Percentiles rank a stretch among this genome's conserved stretches.
Evolutionary conservation across 176 grass and related monocot genomes (phyloP).

Genomic region (Microstegium vimineum): DNA sequence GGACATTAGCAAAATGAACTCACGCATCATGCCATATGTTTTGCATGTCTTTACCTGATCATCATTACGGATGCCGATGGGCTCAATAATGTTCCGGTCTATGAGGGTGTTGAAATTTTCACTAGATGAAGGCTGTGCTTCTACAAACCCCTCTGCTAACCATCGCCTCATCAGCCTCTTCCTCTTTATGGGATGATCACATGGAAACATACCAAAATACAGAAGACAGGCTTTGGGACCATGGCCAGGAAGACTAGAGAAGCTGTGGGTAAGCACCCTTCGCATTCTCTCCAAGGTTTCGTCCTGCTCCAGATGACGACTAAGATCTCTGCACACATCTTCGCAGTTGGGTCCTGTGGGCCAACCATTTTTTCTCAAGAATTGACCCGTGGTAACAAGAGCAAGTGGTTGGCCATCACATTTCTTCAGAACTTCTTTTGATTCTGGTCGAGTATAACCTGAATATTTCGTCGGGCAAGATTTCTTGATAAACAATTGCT

Average conservation of each 20-base stretch:
- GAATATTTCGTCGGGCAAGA: neutral
- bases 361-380: neutral
- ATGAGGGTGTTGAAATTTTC: neutral
- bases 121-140: too few species aligned
- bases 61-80: neutral
- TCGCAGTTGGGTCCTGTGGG: neutral
- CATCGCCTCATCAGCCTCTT: neutral
- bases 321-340: neutral
- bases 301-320: neutral
- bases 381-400: neutral
- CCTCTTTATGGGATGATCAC: neutral
- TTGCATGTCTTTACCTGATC: constrained; percentile 7
- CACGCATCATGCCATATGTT: constrained; percentile 21
- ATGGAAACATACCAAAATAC: neutral
- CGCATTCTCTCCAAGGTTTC: neutral
- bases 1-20: constrained; percentile 10
- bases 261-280: neutral
- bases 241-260: neutral
- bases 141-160: constrained; percentile 9
- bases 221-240: neutral
- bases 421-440: neutral
- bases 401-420: constrained; percentile 1
- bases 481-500: neutral
- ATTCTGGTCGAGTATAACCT: neutral
- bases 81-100: constrained; percentile 24